These are phyloP conservation scores for Tulasnella sp. DNA, from an alignment of 768 basidiomycete genomes.

Conservation along the genomic window DNA sequence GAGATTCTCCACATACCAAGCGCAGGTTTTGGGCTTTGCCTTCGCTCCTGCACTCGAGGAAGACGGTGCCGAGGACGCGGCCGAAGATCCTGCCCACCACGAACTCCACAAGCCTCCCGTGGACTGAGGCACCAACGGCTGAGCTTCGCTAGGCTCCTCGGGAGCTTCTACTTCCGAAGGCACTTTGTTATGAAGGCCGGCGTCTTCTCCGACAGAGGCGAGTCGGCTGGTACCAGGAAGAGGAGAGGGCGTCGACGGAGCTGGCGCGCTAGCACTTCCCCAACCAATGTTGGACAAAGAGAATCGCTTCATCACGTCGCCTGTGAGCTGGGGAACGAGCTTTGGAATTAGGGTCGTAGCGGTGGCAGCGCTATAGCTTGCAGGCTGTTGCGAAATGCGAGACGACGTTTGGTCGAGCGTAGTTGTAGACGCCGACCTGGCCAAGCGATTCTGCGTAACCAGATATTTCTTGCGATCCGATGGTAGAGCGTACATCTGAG, in stretches of 20 bases:
- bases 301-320: conserved; percentile 52
- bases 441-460: conserved; percentile 45
- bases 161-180: background rate
- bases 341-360: conserved; percentile 52
- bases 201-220: background rate
- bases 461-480: conserved; percentile 58
- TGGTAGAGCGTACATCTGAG: conserved; percentile 54
- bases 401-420: conserved; percentile 27
- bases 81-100: conserved; percentile 33
- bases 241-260: conserved; percentile 30
- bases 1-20: conserved; percentile 57
- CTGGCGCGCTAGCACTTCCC: conserved; percentile 34
- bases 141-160: conserved; percentile 17
- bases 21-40: conserved; percentile 39
- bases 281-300: conserved; percentile 49
- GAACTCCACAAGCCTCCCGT: conserved; percentile 71
- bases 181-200: background rate
- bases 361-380: conserved; percentile 54
- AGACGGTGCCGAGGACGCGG: conserved; percentile 19
- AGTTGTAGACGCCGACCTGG: conserved; percentile 33
- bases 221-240: background rate
- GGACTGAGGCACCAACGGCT: conserved; percentile 42
- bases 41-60: conserved; percentile 20
- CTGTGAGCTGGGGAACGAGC: conserved; percentile 67
- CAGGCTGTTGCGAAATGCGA: conserved; percentile 33